These are phyloP conservation scores for Cyclotella kingstonii DNA, from an alignment of 108 stramenopile genomes.

Conservation along the genomic window DNA sequence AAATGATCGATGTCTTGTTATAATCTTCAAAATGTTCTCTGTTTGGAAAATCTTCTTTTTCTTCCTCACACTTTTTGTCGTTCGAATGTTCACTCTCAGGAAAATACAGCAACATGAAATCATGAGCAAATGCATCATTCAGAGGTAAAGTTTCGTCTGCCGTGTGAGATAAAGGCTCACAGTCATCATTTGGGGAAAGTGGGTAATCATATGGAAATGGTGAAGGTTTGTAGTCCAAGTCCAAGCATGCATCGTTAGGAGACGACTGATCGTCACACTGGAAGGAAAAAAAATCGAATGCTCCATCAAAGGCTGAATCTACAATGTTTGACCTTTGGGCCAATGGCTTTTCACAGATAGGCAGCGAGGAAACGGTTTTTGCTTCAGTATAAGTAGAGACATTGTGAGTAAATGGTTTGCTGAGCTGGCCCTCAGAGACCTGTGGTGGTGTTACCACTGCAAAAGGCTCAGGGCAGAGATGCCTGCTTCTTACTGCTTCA, in stretches of 20 bases:
- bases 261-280: neutral
- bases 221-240: neutral
- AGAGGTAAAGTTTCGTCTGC: conserved; percentile 8
- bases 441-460: conserved; percentile 26
- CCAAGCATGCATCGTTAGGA: neutral
- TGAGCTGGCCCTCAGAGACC: neutral
- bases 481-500: neutral
- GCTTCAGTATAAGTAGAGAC: neutral
- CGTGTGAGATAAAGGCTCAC: conserved; percentile 32
- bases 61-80: neutral
- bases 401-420: neutral
- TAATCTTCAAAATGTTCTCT: neutral
- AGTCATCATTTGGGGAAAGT: neutral
- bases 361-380: too few species aligned
- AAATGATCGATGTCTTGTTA: too few species aligned
- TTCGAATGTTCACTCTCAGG: neutral
- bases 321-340: too few species aligned
- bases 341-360: too few species aligned
- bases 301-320: too few species aligned
- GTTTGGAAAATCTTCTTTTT: neutral
- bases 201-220: neutral
- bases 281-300: neutral
- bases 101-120: conserved; percentile 2
- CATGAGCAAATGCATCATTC: conserved; percentile 2
- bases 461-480: neutral